phyloP scores from a whole-genome alignment of 2,329 filamentous ascomycete genomes.

The Fonsecaea pedrosoi region DNA sequence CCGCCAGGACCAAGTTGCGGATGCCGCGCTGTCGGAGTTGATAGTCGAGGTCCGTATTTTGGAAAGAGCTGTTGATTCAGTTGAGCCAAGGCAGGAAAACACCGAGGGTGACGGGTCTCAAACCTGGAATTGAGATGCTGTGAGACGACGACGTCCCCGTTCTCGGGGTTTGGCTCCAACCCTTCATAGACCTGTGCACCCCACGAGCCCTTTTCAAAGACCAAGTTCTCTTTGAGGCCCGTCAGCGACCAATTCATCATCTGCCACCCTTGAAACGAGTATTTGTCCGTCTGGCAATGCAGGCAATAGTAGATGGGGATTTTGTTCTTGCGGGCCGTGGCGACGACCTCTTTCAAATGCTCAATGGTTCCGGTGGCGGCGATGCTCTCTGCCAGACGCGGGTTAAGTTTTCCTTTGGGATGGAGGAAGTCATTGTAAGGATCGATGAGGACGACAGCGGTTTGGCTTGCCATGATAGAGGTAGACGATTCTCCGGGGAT shows the following conservation, averaged over 20 bases:
- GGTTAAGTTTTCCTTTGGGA: conserved; percentile 34
- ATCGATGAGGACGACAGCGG: conserved; percentile 39
- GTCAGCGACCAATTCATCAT: conserved; percentile 40
- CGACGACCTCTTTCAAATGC: conserved; percentile 41
- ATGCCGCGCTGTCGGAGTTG: conserved; percentile 46
- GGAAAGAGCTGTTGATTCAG: conserved; percentile 41
- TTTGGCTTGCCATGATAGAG: conserved; percentile 8
- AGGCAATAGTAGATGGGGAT: conserved; percentile 48
- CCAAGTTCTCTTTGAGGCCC: conserved; percentile 31
- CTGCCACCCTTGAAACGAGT: conserved; percentile 42
- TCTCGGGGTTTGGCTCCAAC: conserved; percentile 41
- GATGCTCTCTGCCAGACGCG: conserved; percentile 8
- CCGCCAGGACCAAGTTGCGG: conserved; percentile 44
- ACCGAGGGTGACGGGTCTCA: background rate
- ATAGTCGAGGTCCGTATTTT: conserved; percentile 48
- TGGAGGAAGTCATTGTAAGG: conserved; percentile 42
- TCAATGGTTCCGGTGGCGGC: conserved; percentile 37
- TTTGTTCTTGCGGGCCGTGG: conserved; percentile 37
- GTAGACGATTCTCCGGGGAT: background rate
- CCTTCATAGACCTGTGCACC: conserved; percentile 44
- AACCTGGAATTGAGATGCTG: conserved; percentile 45
- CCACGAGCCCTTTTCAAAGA: conserved; percentile 42
- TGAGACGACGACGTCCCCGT: conserved; percentile 44
- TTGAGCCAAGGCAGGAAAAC: background rate
- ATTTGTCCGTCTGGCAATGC: conserved; percentile 43